Evolutionary conservation across 495 filamentous ascomycete genomes (phyloP), one percentile per base, ranked within the genome.

Genomic region (Lepraria neglecta): DNA sequence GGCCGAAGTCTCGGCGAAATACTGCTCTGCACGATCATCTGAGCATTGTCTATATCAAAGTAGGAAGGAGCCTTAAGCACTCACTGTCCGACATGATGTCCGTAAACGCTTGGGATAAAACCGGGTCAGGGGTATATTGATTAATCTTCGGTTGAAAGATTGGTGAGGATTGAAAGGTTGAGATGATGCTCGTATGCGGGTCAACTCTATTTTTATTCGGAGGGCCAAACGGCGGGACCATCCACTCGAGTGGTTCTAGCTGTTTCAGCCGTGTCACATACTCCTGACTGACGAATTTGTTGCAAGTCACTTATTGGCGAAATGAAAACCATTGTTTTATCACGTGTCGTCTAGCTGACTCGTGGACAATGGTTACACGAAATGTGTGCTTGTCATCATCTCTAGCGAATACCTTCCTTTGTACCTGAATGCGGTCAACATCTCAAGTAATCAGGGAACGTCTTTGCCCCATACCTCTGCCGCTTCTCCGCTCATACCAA

Each of bases 1-100:
- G 28, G 57, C 56, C 17, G 55, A 40, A 21, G 40, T 35, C n/a
- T 50, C 59, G 19, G 53, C 33, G 28, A 48, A 40, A 42, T 30
- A 42, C 3, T 27, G 47, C 46, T 60, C 58, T 63, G 38, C 42
- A 17, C 40, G 27, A 56, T 55, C 28, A 38, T 55, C 12, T 54
- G 60, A 45, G 46, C 46, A 21, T 43, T 42, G 17, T 52, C 24
- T 52, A 42, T 4, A 52, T 52, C 3, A 31, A 12, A 38, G 9
- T 10, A 30, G 5, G 17, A 19, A 44, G 46, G 52, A 42, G 14
- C 27, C 46, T 33, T 62, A 9, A 46, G 5, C 28, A 64, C 65
- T 52, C 38, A 67, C 65, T 57, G 33, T 67, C 62, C 31, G 65
- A 57, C 65, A 67, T 67, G 9, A 30, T 55, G 11, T 19, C 24